Conservation (phyloP, 2,329 filamentous ascomycete genomes). For the Rutstroemia sp. region DNA sequence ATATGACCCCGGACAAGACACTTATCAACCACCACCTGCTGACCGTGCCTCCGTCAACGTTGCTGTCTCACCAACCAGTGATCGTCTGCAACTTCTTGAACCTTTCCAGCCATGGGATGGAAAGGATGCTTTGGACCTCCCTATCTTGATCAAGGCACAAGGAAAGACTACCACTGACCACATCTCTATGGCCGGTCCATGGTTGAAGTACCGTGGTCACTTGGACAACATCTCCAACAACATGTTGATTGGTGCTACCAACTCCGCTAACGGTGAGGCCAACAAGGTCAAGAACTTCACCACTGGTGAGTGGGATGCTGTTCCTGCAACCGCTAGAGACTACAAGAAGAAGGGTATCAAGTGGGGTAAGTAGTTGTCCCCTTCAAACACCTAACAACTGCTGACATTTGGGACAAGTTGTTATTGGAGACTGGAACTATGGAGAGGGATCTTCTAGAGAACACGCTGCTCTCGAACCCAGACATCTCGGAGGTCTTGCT, state of each 20-base stretch:
- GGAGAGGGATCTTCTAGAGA: conserved; percentile 96
- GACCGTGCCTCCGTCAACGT: conserved; percentile 70
- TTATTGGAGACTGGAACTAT: conserved; percentile 99
- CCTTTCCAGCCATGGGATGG: conserved; percentile 87
- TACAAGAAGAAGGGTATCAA: conserved; percentile 96
- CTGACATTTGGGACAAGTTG: conserved; percentile 38
- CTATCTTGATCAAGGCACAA: conserved; percentile 92
- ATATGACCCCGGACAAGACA: conserved; percentile 87
- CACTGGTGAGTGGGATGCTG: conserved; percentile 75
- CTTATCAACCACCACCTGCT: conserved; percentile 88
- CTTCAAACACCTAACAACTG: too few relatives aligned
- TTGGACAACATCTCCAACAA: conserved; percentile 99
- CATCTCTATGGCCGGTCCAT: conserved; percentile 94
- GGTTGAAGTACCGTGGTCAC: conserved; percentile 98
- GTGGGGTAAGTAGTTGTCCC: conserved; percentile 49
- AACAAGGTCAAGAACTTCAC: conserved; percentile 95
- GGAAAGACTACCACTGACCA: conserved; percentile 97
- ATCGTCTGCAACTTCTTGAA: conserved; percentile 86
- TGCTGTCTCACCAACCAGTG: conserved; percentile 77
- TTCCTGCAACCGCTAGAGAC: conserved; percentile 90
- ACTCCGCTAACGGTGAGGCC: conserved; percentile 89
- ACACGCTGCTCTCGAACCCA: conserved; percentile 94
- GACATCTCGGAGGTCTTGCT: conserved; percentile 92
- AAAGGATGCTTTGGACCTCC: conserved; percentile 76
- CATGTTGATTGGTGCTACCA: conserved; percentile 97